These are phyloP conservation scores for Peterozyma toletana DNA, from an alignment of 805 yeast species.

Conservation along the genomic window DNA sequence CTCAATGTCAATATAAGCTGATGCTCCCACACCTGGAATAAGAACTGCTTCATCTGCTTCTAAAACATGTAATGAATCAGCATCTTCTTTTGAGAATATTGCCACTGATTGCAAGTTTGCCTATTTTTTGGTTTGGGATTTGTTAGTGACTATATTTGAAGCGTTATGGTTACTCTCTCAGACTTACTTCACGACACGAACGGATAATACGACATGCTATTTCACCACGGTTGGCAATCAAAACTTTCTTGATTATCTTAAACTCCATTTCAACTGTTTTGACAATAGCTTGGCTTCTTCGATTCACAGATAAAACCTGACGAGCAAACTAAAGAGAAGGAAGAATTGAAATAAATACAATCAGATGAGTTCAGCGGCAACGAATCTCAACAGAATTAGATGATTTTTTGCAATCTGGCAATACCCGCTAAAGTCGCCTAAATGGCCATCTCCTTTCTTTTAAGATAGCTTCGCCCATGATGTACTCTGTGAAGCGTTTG, in stretches of 20 bases:
- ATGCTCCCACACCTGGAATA: constrained; percentile 19
- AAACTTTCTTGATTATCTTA: constrained; percentile 9
- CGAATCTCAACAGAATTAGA: too few species aligned
- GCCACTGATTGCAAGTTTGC: constrained; percentile 12
- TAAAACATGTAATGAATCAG: constrained; percentile 20
- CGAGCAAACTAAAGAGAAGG: too few species aligned
- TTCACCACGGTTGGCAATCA: constrained; percentile 20
- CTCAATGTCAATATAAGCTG: constrained; percentile 17
- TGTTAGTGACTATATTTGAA: background rate
- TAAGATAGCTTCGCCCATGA: too few species aligned
- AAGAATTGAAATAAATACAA: too few species aligned
- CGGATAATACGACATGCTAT: constrained; percentile 18
- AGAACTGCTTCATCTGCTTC: constrained; percentile 18
- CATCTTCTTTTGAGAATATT: constrained; percentile 18
- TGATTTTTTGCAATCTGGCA: too few species aligned
- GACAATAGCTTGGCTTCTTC: too few species aligned
- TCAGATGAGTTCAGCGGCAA: too few species aligned
- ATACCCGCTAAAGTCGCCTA: too few species aligned
- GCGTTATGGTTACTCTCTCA: too few species aligned
- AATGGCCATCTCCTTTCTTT: too few species aligned
- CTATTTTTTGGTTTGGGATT: background rate
- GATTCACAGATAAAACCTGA: too few species aligned
- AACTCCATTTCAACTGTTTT: background rate
- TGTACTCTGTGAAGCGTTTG: too few species aligned
- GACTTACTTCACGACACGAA: constrained; percentile 13